Evolutionary conservation across 176 grass and related monocot species (phyloP).

Genomic region (Alloteropsis semialata): DNA sequence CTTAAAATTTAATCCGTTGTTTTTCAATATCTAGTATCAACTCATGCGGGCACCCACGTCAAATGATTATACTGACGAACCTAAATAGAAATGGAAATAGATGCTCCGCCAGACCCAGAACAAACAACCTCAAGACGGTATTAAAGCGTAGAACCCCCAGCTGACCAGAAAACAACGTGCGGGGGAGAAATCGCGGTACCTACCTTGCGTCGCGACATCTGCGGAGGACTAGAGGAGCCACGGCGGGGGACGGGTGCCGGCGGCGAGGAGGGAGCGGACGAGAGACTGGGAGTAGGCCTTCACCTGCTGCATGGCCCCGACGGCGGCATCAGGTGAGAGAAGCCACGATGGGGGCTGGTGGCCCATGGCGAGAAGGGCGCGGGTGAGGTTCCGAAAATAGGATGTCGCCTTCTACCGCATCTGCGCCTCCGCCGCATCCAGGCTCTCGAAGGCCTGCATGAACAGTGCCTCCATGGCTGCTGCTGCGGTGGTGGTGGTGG

Average conservation of each 20-base stretch:
- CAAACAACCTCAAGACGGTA: not conserved
- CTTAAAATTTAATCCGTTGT: not conserved
- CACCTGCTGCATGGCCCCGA: not conserved
- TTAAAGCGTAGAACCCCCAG: not conserved
- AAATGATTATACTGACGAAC: not conserved
- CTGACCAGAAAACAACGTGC: not conserved
- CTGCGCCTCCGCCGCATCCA: constrained; percentile 40
- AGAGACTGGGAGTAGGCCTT: not conserved
- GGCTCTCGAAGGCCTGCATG: constrained; percentile 56
- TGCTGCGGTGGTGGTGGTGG: not conserved
- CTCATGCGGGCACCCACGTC: not conserved
- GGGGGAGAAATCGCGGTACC: not conserved
- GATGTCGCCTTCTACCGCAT: constrained; percentile 44
- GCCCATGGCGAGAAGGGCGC: constrained; percentile 43
- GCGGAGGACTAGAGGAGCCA: constrained; percentile 23
- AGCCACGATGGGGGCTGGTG: constrained; percentile 46
- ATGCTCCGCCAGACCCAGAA: not conserved
- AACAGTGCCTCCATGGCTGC: constrained; percentile 56
- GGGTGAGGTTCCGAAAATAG: constrained; percentile 45
- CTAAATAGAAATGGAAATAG: not conserved
- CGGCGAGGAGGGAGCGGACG: not conserved
- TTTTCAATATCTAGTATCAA: not conserved
- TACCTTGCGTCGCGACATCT: not conserved
- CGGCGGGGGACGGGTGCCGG: not conserved
- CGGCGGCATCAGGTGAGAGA: not conserved